Evolutionary conservation across 257 asterid species (phyloP).

Genomic region (Schizonepeta tenuifolia): DNA sequence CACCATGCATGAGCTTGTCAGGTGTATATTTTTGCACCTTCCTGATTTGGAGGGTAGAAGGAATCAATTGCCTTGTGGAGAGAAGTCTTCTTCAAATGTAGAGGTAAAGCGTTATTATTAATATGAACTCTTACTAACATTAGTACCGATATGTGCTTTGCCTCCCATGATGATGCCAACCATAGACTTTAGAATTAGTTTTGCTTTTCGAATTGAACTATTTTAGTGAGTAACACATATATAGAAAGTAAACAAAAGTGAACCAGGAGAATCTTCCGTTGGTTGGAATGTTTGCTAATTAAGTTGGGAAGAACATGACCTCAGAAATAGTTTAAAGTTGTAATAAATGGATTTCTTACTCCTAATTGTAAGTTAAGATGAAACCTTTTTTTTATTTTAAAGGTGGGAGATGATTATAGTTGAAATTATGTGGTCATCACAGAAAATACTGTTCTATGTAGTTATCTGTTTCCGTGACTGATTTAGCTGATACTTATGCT

Average conservation of each 20-base stretch:
- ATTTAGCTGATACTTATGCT: constrained; percentile 8
- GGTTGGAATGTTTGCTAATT: constrained; percentile 4
- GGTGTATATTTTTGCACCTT: constrained; percentile 83
- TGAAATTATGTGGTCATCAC: constrained; percentile 3
- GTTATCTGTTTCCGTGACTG: constrained; percentile 24
- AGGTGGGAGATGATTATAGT: constrained; percentile 12
- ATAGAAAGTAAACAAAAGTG: constrained; percentile 7
- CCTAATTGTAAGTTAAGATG: background rate
- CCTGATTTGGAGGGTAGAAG: constrained; percentile 51
- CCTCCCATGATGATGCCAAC: constrained; percentile 21
- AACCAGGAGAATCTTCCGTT: constrained; percentile 12
- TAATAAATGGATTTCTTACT: background rate
- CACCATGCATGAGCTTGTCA: constrained; percentile 89
- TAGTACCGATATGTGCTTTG: constrained; percentile 17
- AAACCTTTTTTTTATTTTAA: background rate
- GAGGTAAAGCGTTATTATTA: constrained; percentile 50
- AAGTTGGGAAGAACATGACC: constrained; percentile 11
- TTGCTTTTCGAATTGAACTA: constrained; percentile 16
- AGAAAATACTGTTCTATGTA: background rate
- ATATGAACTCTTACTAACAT: constrained; percentile 6
- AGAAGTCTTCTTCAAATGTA: constrained; percentile 38
- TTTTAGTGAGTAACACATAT: background rate
- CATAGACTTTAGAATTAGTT: constrained; percentile 2
- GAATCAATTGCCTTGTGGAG: constrained; percentile 39
- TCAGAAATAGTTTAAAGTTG: constrained; percentile 12